Conservation (phyloP, 345 rosid genomes). For the Nephelium lappaceum region DNA sequence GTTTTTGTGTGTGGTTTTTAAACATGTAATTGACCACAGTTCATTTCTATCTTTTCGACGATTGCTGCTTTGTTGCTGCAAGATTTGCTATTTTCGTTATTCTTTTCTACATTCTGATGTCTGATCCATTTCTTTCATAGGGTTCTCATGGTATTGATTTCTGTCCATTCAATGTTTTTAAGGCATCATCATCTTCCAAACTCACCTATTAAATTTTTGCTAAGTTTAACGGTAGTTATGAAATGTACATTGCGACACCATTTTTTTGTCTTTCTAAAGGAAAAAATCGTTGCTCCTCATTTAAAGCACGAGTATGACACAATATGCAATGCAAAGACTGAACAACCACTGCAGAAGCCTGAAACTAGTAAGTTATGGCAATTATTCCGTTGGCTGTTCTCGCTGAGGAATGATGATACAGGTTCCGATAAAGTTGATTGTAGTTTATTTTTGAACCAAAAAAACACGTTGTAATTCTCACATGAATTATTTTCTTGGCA, state of each 20-base stretch:
- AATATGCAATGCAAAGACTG: conserved; percentile 54
- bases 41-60: not conserved
- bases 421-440: conserved; percentile 33
- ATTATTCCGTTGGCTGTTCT: conserved; percentile 55
- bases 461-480: conserved; percentile 9
- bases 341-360: conserved; percentile 41
- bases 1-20: no score
- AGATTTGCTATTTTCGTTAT: not conserved
- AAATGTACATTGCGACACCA: conserved; percentile 1
- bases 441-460: conserved; percentile 31
- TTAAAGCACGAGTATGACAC: conserved; percentile 66
- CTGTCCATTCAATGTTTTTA: conserved; percentile 81
- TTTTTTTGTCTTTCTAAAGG: conserved; percentile 40
- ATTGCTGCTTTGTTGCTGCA: not conserved
- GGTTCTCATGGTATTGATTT: conserved; percentile 72
- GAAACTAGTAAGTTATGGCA: conserved; percentile 44
- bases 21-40: no score
- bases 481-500: conserved; percentile 20
- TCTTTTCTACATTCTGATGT: not conserved
- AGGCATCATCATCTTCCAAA: conserved; percentile 45
- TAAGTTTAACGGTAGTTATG: not conserved
- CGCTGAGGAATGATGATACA: conserved; percentile 33
- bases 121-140: conserved; percentile 33
- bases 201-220: not conserved
- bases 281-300: conserved; percentile 73